Evolutionary conservation across 257 asterid species (phyloP).

Genomic region (Solanum appendiculatum): DNA sequence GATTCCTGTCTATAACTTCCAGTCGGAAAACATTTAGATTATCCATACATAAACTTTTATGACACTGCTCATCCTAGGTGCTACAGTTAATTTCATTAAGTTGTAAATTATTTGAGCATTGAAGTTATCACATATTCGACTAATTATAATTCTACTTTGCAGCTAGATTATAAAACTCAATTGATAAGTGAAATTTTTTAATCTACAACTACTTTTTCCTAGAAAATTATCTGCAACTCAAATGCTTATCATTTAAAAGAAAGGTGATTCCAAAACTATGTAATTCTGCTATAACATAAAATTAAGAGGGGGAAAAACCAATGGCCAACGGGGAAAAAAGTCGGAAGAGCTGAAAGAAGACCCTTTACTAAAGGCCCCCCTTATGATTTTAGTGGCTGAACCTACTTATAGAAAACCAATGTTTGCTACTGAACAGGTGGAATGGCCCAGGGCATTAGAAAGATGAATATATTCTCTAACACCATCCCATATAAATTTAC

Average conservation of each 20-base stretch:
- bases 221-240: neutral
- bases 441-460: neutral
- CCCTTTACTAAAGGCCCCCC: neutral
- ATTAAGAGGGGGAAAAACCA: neutral
- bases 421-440: neutral
- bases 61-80: neutral
- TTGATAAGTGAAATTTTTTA: neutral
- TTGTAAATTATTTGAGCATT: neutral
- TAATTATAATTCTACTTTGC: neutral
- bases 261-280: neutral
- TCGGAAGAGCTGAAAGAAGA: neutral
- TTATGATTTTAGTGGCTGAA: neutral
- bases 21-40: neutral
- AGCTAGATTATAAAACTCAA: neutral
- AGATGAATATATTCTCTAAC: neutral
- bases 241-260: neutral
- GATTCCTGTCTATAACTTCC: neutral
- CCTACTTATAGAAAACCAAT: neutral
- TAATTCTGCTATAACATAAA: neutral
- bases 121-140: neutral
- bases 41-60: neutral
- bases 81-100: neutral
- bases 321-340: neutral
- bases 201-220: neutral
- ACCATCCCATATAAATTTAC: neutral